Conservation (phyloP, 139 green algal species). For the Bryopsis sp. region DNA sequence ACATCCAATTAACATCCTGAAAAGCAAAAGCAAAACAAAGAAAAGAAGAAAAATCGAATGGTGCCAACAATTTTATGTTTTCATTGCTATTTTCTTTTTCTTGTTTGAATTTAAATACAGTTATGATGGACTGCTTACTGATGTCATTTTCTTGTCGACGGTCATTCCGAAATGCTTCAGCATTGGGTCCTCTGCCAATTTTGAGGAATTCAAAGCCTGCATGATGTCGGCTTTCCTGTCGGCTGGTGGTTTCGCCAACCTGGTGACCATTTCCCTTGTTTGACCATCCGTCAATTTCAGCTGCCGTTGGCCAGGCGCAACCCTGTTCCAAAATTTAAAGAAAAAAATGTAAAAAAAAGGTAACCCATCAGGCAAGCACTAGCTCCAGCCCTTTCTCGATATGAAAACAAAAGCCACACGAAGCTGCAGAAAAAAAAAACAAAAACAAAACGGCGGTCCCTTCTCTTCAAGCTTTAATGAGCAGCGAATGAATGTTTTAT, state of each 20-base stretch:
- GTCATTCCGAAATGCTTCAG: constrained; percentile 14
- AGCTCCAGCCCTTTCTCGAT: too few relatives aligned
- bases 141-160: constrained; percentile 6
- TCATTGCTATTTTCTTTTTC: too few relatives aligned
- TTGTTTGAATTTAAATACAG: too few relatives aligned
- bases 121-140: neutral
- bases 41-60: neutral
- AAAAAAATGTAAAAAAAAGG: too few relatives aligned
- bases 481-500: too few relatives aligned
- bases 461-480: neutral
- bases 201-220: neutral
- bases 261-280: constrained; percentile 7
- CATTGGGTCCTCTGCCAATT: constrained; percentile 5
- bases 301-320: neutral
- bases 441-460: neutral
- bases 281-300: neutral
- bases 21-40: neutral
- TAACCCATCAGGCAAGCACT: too few relatives aligned
- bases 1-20: neutral
- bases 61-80: too few relatives aligned
- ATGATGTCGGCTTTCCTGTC: constrained; percentile 15
- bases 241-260: neutral
- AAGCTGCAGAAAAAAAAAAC: too few relatives aligned
- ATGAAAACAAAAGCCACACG: too few relatives aligned
- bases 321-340: too few relatives aligned